Evolutionary conservation across 495 filamentous ascomycete genomes (phyloP), one percentile per base, ranked within the genome.

Genomic region (Aspergillus panamensis): DNA sequence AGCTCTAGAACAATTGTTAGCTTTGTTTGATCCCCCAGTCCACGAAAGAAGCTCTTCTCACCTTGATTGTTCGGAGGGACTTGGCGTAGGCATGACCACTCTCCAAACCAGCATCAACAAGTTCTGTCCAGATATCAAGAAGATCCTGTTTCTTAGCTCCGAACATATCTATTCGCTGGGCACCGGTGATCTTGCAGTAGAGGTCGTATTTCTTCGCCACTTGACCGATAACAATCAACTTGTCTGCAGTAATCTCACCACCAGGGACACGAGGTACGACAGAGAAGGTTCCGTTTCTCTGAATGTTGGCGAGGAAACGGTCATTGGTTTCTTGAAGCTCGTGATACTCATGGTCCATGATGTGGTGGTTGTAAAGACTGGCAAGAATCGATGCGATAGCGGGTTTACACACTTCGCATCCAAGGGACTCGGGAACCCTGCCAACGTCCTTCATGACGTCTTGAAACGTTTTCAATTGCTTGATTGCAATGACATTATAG

Each of bases 301-400:
- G 92, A 57, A 96, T 95, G 58, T 97, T 97, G 13, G 85, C 93
- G n/a, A 97, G 78, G 69, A 89, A 97, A 42, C 84, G 79, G 70
- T 97, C 93, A 65, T 97, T 96, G 20, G 93, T 97, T 51, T 97
- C 93, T 71, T 96, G 93, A 2, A 96, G 77, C 16, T 91, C 91
- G 65, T 92, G 87, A 25, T 84, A 72, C 0, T 83, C 77, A 55
- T 81, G 79, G 66, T 88, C 85, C 84, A 96, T 89, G 55, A 97
- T 78, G 63, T 96, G 89, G 47, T 84, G 82, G 66, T 97, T 97
- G 80, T 85, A 96, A 2, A 96, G 75, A 53, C 85, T 89, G 0
- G 93, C 80, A 44, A 96, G 83, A 57, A 97, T 96, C 37, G 88
- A 93, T 8, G 80, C 93, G 39, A 97, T 80, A 3, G 85, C 82